phyloP scores from a whole-genome alignment of 345 rosid species.

The Noccaea caerulescens region DNA sequence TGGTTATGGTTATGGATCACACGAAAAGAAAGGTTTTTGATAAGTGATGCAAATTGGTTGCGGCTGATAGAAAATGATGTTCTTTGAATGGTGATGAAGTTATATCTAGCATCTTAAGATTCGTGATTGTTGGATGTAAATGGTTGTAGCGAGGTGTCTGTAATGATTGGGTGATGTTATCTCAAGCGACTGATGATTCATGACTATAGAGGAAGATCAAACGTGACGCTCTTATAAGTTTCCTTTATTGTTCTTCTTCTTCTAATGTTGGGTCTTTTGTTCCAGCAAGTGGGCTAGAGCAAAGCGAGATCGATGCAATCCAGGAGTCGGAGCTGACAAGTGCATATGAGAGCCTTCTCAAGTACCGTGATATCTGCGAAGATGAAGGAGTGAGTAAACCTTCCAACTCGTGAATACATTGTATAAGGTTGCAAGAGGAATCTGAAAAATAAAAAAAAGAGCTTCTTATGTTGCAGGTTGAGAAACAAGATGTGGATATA shows the following conservation, averaged over 20 bases:
- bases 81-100: conserved; percentile 9
- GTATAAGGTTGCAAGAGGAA: not conserved
- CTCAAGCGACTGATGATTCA: not conserved
- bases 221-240: not conserved
- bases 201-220: conserved; percentile 3
- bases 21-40: not conserved
- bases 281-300: conserved; percentile 41
- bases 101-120: conserved; percentile 1
- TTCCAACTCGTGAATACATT: not conserved
- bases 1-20: conserved; percentile 20
- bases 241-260: not conserved
- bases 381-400: conserved; percentile 37
- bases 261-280: conserved; percentile 10
- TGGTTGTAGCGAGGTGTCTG: not conserved
- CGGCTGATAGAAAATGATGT: conserved; percentile 8
- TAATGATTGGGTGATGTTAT: conserved; percentile 5
- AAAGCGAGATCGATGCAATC: conserved; percentile 40
- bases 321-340: conserved; percentile 32
- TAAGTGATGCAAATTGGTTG: conserved; percentile 3
- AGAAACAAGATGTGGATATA: conserved; percentile 46
- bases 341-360: conserved; percentile 34
- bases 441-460: conserved; percentile 8
- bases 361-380: conserved; percentile 41
- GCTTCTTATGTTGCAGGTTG: conserved; percentile 48
- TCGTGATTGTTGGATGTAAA: conserved; percentile 3